Evolutionary conservation across 73 alveolate species (phyloP).

Genomic region (Uronychia binucleata): DNA sequence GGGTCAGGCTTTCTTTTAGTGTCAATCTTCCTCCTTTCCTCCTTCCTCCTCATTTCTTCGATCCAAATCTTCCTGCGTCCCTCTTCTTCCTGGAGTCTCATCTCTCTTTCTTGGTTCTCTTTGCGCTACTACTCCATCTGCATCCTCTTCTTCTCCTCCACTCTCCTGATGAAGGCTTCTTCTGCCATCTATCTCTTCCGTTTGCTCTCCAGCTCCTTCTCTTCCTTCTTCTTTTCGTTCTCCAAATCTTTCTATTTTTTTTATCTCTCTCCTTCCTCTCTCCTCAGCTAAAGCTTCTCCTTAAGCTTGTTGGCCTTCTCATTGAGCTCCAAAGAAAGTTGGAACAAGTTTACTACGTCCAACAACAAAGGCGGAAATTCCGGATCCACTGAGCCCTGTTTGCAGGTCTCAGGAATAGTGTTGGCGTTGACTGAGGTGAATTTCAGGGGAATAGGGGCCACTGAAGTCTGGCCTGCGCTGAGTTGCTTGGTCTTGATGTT

Average conservation of each 20-base stretch:
- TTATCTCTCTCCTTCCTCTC: neutral
- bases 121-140: neutral
- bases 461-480: neutral
- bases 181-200: neutral
- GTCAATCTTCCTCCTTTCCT: neutral
- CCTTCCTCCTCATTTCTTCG: neutral
- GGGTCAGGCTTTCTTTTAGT: neutral
- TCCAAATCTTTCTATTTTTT: neutral
- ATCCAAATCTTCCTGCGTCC: neutral
- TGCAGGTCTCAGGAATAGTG: neutral
- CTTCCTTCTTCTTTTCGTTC: neutral
- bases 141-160: neutral
- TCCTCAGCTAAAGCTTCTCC: neutral
- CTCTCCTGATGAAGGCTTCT: neutral
- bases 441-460: neutral
- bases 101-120: neutral
- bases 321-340: neutral
- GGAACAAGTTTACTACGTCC: neutral
- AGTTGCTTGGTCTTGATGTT: neutral
- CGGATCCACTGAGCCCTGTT: neutral
- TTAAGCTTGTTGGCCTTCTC: neutral
- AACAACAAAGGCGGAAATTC: neutral
- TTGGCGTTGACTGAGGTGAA: neutral
- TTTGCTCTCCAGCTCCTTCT: neutral
- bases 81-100: neutral